These are phyloP conservation scores for Monosporascus sp. DNA, from an alignment of 2,329 filamentous ascomycete species.

Conservation along the genomic window DNA sequence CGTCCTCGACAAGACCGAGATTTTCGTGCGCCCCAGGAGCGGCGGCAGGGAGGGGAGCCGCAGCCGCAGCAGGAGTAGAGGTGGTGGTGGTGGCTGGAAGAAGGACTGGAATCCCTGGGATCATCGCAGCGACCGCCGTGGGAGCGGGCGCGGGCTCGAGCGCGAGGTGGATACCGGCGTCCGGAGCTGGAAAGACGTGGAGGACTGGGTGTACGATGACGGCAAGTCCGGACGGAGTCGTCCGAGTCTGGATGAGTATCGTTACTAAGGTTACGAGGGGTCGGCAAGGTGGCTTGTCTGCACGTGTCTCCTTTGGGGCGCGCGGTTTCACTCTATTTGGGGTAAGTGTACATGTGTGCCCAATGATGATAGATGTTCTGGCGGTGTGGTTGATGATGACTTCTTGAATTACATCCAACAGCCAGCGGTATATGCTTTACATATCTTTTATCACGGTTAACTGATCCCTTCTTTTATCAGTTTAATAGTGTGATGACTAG, in stretches of 20 bases:
- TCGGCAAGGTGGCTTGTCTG: no score
- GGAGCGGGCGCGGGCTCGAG: constrained; percentile 13
- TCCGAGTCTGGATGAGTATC: constrained; percentile 13
- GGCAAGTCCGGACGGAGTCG: constrained; percentile 8
- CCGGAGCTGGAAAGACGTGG: constrained; percentile 27
- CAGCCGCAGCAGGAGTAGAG: not conserved
- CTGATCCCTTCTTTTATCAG: no score
- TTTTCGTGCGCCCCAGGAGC: constrained; percentile 17
- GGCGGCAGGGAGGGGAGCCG: constrained; percentile 1
- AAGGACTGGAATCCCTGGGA: constrained; percentile 16
- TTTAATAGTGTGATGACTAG: no score
- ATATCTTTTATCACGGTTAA: no score
- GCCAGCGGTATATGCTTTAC: no score
- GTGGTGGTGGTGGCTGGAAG: constrained; percentile 4
- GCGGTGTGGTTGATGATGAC: no score
- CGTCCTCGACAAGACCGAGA: constrained; percentile 17
- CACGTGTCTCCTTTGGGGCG: no score
- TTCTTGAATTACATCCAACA: no score
- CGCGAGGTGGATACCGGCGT: constrained; percentile 25
- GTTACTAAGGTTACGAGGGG: constrained; percentile 7
- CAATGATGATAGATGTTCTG: no score
- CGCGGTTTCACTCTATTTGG: no score
- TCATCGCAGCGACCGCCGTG: constrained; percentile 4
- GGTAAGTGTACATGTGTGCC: no score
- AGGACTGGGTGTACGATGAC: constrained; percentile 27